Conservation (phyloP, 2,329 filamentous ascomycete species). For the Phialophora tarda region DNA sequence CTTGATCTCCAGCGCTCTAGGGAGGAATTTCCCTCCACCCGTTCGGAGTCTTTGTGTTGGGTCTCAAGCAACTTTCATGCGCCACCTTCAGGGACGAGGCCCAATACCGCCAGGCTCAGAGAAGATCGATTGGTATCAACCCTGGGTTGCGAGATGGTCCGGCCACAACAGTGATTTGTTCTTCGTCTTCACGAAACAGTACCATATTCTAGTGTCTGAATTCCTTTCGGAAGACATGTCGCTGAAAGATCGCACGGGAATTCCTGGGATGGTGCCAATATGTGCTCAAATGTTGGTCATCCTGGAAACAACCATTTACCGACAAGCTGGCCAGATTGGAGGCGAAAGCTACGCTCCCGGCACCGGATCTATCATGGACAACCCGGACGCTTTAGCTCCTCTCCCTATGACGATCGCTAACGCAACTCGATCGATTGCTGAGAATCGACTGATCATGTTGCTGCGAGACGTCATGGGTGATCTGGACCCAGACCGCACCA, state of each 20-base stretch:
- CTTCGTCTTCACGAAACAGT: constrained; percentile 90
- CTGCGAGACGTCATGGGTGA: constrained; percentile 79
- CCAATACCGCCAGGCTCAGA: constrained; percentile 71
- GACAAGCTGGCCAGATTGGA: constrained; percentile 55
- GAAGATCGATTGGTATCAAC: constrained; percentile 81
- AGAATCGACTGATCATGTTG: constrained; percentile 82
- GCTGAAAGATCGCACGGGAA: constrained; percentile 64
- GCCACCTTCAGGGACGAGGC: constrained; percentile 67
- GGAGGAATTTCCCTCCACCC: constrained; percentile 71
- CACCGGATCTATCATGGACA: constrained; percentile 66
- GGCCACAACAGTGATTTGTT: constrained; percentile 87
- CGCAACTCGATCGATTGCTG: constrained; percentile 79
- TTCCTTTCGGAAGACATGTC: constrained; percentile 65
- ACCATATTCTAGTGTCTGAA: constrained; percentile 77
- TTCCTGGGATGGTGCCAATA: constrained; percentile 78
- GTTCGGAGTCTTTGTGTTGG: constrained; percentile 67
- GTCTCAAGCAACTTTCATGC: constrained; percentile 65
- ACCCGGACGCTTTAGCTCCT: constrained; percentile 70
- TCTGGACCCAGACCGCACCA: constrained; percentile 58
- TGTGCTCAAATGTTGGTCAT: constrained; percentile 81
- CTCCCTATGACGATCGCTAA: constrained; percentile 71
- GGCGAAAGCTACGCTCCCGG: constrained; percentile 59
- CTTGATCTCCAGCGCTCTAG: constrained; percentile 65
- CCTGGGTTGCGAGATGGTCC: constrained; percentile 84
- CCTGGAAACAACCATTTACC: constrained; percentile 80